Evolutionary conservation across 768 basidiomycete species (phyloP), one percentile per base, ranked within the genome.

Genomic region (Trametes villosa): DNA sequence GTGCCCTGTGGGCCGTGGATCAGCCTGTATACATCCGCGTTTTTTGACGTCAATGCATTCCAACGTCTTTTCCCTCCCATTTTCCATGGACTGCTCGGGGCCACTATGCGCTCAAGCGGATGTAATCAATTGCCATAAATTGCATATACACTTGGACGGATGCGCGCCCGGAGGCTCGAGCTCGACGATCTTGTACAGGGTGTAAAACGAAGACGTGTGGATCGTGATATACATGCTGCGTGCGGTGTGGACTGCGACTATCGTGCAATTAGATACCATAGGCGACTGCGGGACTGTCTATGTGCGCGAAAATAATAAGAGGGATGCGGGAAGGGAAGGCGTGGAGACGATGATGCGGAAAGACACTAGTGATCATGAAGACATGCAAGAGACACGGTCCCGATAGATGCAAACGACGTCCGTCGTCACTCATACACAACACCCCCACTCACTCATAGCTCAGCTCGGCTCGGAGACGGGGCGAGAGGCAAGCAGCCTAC

Each of bases 201-300:
- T 12, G 7, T 45, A 9, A 9, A 45, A 6, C 17, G 15, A 31
- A 27, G 22, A 30, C 22, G 36, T 4, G 34, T 13, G 2, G 13
- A 22, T 29, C 29, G 53, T 54, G 30, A 54, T 54, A 31, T 54
- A 54, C 53, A 54, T 54, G 41, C 29, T 27, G 44, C 34, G 11
- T 24, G 33, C 24, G 50, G 15, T 27, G n/a, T 18, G 46, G 9
- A n/a, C 22, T 5, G n/a, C 7, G 27, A 47, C 36, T 53, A 54
- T 53, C 38, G 40, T 55, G 53, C 18, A 11, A 60, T 60, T 60
- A 60, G 53, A 48, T 60, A 55, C 53, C 59, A 44, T 49, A 58
- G 52, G 52, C 22, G 41, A 41, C 26, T 22, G 48, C 34, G 13
- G 17, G 38, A 53, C n/a, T 24, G 53, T 54, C 53, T 54, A 54